phyloP scores from a whole-genome alignment of 768 basidiomycete species.

The Trametes meyenii region DNA sequence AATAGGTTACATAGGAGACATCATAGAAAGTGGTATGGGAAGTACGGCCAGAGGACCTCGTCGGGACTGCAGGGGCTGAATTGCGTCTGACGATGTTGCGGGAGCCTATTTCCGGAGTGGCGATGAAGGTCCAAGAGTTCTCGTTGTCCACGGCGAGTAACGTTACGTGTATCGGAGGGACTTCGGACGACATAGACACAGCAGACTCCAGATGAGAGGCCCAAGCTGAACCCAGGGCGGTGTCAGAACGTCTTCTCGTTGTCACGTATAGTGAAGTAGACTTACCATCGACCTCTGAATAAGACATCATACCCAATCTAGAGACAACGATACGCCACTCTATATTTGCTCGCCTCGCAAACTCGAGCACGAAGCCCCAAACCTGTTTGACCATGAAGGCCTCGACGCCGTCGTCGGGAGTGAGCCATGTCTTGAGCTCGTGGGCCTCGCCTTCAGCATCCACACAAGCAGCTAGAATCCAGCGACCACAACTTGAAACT shows the following conservation, averaged over 20 bases:
- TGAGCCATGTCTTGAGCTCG: conserved; percentile 68
- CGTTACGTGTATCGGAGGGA: conserved; percentile 61
- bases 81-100: conserved; percentile 5
- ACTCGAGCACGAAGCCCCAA: conserved; percentile 69
- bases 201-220: conserved; percentile 49
- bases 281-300: conserved; percentile 68
- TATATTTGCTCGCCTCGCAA: conserved; percentile 65
- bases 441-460: conserved; percentile 82
- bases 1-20: conserved; percentile 43
- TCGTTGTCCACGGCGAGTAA: conserved; percentile 62
- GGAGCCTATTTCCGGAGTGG: conserved; percentile 24
- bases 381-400: conserved; percentile 58
- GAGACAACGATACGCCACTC: conserved; percentile 83
- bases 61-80: neutral
- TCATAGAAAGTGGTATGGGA: conserved; percentile 22
- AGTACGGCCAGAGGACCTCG: conserved; percentile 6
- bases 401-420: conserved; percentile 46
- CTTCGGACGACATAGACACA: conserved; percentile 41
- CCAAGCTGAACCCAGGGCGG: conserved; percentile 58
- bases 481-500: conserved; percentile 66
- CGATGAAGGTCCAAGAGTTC: conserved; percentile 61
- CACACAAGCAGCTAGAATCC: conserved; percentile 74
- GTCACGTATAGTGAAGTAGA: conserved; percentile 17
- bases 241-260: conserved; percentile 45
- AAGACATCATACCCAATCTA: conserved; percentile 63